Evolutionary conservation across 2,329 filamentous ascomycete genomes (phyloP).

Genomic region (Septoria linicola): DNA sequence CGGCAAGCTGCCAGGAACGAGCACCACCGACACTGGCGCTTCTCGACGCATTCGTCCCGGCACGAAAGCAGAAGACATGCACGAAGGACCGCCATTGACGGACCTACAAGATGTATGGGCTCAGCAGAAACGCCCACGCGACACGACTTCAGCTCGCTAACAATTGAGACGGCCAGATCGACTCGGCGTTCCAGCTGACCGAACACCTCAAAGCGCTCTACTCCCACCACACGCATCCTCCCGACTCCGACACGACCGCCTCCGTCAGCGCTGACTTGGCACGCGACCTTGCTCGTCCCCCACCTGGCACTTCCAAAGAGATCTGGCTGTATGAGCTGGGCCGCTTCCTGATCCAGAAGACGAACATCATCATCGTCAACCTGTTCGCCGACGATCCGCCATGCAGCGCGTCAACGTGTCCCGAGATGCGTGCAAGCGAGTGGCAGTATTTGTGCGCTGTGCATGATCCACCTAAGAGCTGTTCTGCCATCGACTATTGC

Average conservation of each 20-base stretch:
- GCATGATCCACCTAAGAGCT: conserved; percentile 93
- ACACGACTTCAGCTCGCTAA: conserved; percentile 27
- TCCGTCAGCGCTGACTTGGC: conserved; percentile 77
- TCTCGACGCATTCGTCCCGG: conserved; percentile 86
- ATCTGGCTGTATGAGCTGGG: conserved; percentile 98
- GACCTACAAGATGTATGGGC: conserved; percentile 73
- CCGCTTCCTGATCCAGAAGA: conserved; percentile 91
- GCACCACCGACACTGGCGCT: conserved; percentile 68
- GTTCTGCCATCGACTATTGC: conserved; percentile 98
- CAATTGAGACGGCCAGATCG: too few species aligned
- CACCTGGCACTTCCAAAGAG: conserved; percentile 76
- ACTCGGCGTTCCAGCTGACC: conserved; percentile 95
- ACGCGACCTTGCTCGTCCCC: conserved; percentile 72
- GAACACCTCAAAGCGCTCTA: conserved; percentile 94
- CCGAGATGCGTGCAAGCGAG: conserved; percentile 97
- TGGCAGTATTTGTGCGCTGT: conserved; percentile 99
- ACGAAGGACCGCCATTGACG: conserved; percentile 82
- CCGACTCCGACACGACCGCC: conserved; percentile 70
- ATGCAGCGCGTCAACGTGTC: conserved; percentile 85
- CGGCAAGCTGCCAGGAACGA: conserved; percentile 58
- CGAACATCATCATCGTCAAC: conserved; percentile 86
- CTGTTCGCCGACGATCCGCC: conserved; percentile 89
- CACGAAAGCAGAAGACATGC: conserved; percentile 90
- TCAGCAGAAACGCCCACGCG: conserved; percentile 2
- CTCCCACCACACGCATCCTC: conserved; percentile 71